Evolutionary conservation across 371 early-diverging fungal genomes (phyloP), one percentile per base, ranked within the genome.

Genomic region (Dinochytrium kinnereticum): DNA sequence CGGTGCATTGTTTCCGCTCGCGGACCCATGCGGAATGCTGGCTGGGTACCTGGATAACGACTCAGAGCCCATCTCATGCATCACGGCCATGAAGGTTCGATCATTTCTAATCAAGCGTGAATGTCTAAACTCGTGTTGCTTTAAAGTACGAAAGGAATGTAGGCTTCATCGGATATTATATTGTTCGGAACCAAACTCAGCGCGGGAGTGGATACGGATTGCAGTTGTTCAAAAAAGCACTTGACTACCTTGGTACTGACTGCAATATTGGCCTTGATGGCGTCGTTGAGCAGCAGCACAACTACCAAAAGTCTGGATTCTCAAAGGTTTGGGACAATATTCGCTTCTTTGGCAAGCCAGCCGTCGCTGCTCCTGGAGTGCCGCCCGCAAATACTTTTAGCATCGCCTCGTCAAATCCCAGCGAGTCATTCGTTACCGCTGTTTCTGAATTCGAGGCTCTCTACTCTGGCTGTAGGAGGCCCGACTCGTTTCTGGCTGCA

Each of bases 211-310:
- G 44, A 2, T 40, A 40, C 28, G 44, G 66, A 21, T 44, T 40
- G 26, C 26, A 66, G 38, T n/a, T 38, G 24, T 66, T 66, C 49
- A 37, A 44, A 44, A 40, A 66, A 2, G 66, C 66, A 2, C n/a
- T 66, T n/a, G n/a, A 30, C n/a, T 40, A 40, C 30, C 66, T 66
- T 15, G 44, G 38, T n/a, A 15, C 38, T 15, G 38, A 66, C 21
- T 66, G 66, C 44, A 40, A 66, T 40, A 28, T 66, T 5, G 44
- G 49, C 17, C 38, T 44, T 19, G 66, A 66, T 40, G 66, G 66
- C 28, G 66, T 66, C 40, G 66, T 66, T 15, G 66, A 66, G 66
- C 66, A 66, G 66, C 66, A 66, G 44, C 10, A 44, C 40, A 66
- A 66, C 66, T 66, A 66, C 44, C 44, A 37, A 26, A 37, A 40